Percentiles rank a stretch among this genome's conserved stretches.
Conservation (phyloP, 1,284 basidiomycete species). For the Xerocomus cyaneibrunnescens region DNA sequence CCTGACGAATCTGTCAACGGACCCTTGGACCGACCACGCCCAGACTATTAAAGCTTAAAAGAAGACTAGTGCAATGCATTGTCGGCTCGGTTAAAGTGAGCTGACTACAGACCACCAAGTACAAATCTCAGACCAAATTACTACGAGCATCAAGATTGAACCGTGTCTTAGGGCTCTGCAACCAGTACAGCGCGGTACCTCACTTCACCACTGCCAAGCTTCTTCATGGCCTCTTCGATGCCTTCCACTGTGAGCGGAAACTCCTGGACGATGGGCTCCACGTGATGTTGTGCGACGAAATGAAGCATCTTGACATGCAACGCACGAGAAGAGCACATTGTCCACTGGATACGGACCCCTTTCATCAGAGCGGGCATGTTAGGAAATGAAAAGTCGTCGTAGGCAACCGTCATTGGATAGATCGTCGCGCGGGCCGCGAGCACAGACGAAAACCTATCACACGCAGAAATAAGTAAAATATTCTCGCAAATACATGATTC, state of each 20-base stretch:
- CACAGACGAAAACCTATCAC: neutral
- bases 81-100: too few relatives aligned
- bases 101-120: too few relatives aligned
- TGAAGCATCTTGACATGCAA: constrained; percentile 30
- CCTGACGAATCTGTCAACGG: too few relatives aligned
- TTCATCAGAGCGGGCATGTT: constrained; percentile 9
- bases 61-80: too few relatives aligned
- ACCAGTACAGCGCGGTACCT: constrained; percentile 36
- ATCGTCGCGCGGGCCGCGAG: constrained; percentile 1
- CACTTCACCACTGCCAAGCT: constrained; percentile 26
- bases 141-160: too few relatives aligned
- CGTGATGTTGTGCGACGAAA: constrained; percentile 27
- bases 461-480: neutral
- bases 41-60: too few relatives aligned
- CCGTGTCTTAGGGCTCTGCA: too few relatives aligned
- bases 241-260: constrained; percentile 33
- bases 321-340: constrained; percentile 27
- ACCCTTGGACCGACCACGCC: too few relatives aligned
- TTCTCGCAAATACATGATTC: neutral
- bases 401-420: constrained; percentile 27
- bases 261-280: constrained; percentile 29
- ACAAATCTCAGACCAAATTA: too few relatives aligned
- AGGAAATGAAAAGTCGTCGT: constrained; percentile 22
- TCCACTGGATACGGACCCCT: constrained; percentile 29
- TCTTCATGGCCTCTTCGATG: constrained; percentile 32